A percentile compares a stretch with the other conserved stretches of the same genome.
Evolutionary conservation across 2,329 filamentous ascomycete genomes (phyloP).

Genomic region (Colletotrichum sp.): DNA sequence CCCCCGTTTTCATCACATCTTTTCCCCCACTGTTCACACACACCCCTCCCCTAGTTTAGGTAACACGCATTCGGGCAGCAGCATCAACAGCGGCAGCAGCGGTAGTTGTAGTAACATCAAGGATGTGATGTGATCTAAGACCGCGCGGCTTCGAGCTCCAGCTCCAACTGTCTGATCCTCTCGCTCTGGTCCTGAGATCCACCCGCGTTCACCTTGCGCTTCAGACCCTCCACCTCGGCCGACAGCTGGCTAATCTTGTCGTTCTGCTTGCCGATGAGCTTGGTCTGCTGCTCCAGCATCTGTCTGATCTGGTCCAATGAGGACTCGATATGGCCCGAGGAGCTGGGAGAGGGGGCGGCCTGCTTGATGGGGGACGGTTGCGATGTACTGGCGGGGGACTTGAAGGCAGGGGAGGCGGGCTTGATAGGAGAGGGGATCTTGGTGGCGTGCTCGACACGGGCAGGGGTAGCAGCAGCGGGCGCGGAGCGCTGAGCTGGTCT

Average conservation of each 20-base stretch:
- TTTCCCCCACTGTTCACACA: background rate
- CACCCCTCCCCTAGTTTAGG: background rate
- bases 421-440: slow-evolving; percentile 51
- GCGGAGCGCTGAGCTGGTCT: slow-evolving; percentile 71
- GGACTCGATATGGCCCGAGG: slow-evolving; percentile 56
- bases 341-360: slow-evolving; percentile 27
- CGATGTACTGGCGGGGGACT: slow-evolving; percentile 9
- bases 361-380: slow-evolving; percentile 18
- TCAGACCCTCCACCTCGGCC: slow-evolving; percentile 79
- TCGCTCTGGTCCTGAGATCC: slow-evolving; percentile 68
- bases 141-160: slow-evolving; percentile 69
- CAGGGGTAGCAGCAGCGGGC: slow-evolving; percentile 31
- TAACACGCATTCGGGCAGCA: slow-evolving; percentile 1
- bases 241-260: slow-evolving; percentile 75
- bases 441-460: slow-evolving; percentile 40
- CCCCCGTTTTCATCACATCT: slow-evolving; percentile 8
- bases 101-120: background rate
- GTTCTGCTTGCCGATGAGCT: slow-evolving; percentile 78
- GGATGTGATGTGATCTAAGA: slow-evolving; percentile 45
- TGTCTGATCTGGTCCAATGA: slow-evolving; percentile 79
- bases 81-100: background rate
- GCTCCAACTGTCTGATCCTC: slow-evolving; percentile 70
- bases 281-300: slow-evolving; percentile 77
- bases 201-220: slow-evolving; percentile 70
- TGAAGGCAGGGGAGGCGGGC: slow-evolving; percentile 36